phyloP scores from a whole-genome alignment of 108 stramenopile genomes.

The Fragilaria crotonensis region DNA sequence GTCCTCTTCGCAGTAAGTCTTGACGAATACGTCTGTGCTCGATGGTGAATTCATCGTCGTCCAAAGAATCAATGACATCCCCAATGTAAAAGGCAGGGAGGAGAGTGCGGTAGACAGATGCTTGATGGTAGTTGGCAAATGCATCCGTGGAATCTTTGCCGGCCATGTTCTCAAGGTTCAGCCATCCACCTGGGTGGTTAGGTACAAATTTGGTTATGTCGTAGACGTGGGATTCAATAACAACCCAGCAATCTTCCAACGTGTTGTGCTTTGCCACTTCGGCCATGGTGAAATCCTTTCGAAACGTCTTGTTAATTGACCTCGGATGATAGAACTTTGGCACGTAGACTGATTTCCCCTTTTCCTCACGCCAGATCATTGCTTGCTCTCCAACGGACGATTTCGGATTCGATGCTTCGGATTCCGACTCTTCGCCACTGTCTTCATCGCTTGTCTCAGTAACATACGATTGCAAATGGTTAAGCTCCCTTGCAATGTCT shows the following conservation, averaged over 20 bases:
- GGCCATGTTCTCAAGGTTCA: slow-evolving; percentile 5
- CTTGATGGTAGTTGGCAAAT: slow-evolving; percentile 45
- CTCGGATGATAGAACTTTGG: neutral
- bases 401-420: neutral
- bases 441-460: neutral
- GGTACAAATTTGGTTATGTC: slow-evolving; percentile 58
- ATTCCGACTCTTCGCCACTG: neutral
- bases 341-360: neutral
- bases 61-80: slow-evolving; percentile 22
- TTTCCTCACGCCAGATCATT: neutral
- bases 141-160: slow-evolving; percentile 44
- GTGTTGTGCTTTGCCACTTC: slow-evolving; percentile 34
- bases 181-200: slow-evolving; percentile 8
- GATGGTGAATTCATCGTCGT: slow-evolving; percentile 5
- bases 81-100: slow-evolving; percentile 44
- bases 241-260: slow-evolving; percentile 37
- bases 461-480: neutral
- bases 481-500: neutral
- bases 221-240: slow-evolving; percentile 53
- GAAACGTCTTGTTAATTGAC: neutral
- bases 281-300: slow-evolving; percentile 15
- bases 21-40: slow-evolving; percentile 7
- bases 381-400: neutral
- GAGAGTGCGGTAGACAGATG: slow-evolving; percentile 17
- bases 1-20: slow-evolving; percentile 21